Evolutionary conservation across 768 basidiomycete species (phyloP).

Genomic region (Amanita thiersii): DNA sequence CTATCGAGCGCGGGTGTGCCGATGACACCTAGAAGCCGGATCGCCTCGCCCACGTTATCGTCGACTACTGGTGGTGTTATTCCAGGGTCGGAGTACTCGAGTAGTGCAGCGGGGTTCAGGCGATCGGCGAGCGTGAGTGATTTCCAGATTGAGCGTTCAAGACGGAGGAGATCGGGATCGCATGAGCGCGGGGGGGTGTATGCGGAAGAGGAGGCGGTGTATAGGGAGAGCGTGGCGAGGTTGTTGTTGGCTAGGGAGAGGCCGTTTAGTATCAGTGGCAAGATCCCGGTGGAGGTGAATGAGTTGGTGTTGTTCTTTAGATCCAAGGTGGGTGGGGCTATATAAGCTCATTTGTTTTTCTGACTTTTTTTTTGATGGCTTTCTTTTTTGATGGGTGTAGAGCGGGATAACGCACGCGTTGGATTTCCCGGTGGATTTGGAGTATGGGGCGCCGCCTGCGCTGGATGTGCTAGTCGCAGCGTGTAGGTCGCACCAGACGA

Average conservation of each 20-base stretch:
- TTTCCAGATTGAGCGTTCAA: conserved; percentile 59
- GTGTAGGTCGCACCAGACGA: conserved; percentile 57
- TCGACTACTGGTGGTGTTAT: too few relatives aligned
- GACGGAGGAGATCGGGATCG: conserved; percentile 23
- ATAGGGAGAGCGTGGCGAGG: conserved; percentile 45
- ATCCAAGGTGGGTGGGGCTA: conserved; percentile 45
- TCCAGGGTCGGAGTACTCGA: conserved; percentile 2
- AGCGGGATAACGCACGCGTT: conserved; percentile 74
- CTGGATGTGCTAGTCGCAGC: conserved; percentile 72
- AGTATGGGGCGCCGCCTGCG: conserved; percentile 66
- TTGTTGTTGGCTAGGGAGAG: conserved; percentile 52
- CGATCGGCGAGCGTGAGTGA: conserved; percentile 5
- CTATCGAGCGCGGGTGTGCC: conserved; percentile 1
- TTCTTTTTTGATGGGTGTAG: conserved; percentile 24
- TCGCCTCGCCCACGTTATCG: conserved; percentile 5
- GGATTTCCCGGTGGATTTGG: conserved; percentile 75
- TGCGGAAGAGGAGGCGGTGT: conserved; percentile 44
- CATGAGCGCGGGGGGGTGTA: conserved; percentile 18
- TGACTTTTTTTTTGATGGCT: not conserved
- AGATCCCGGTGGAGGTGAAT: conserved; percentile 62
- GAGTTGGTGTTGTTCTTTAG: conserved; percentile 71
- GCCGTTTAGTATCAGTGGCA: conserved; percentile 58
- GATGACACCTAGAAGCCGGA: conserved; percentile 5
- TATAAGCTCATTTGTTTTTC: not conserved
- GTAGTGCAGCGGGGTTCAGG: not conserved